Percentiles rank a stretch among this genome's conserved stretches.
Evolutionary conservation across 345 rosid genomes (phyloP).

Genomic region (Odontarrhena argentea): DNA sequence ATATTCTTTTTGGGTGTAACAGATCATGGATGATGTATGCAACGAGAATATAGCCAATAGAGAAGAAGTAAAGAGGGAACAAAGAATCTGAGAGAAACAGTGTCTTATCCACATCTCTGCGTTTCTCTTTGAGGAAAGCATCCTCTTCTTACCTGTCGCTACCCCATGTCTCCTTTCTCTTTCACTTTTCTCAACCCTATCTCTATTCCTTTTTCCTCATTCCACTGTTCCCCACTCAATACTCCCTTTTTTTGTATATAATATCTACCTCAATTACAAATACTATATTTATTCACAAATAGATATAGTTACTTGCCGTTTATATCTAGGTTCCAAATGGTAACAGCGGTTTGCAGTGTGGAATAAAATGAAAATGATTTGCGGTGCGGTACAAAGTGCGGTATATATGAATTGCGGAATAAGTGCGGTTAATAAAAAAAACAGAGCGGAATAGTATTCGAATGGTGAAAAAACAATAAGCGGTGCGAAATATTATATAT

Average conservation of each 20-base stretch:
- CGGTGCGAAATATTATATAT: no score
- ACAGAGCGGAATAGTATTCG: no score
- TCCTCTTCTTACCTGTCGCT: constrained; percentile 39
- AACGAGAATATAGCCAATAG: constrained; percentile 29
- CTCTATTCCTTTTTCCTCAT: constrained; percentile 25
- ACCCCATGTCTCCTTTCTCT: constrained; percentile 41
- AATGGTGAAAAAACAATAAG: no score
- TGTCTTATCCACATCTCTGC: constrained; percentile 25
- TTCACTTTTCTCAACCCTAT: constrained; percentile 32
- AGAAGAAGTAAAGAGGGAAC: constrained; percentile 30
- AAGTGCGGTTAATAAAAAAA: no score
- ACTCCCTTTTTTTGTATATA: neutral
- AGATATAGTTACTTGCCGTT: no score
- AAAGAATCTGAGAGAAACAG: constrained; percentile 33
- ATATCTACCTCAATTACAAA: neutral
- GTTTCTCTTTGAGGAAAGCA: constrained; percentile 33
- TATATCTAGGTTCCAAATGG: no score
- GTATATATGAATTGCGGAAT: no score
- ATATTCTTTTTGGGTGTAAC: neutral
- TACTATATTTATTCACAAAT: neutral
- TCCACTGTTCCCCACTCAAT: constrained; percentile 25
- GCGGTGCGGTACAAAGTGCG: no score
- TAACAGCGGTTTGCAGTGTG: no score
- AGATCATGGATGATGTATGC: constrained; percentile 26
- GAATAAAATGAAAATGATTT: no score